Conservation (phyloP, 2,329 filamentous ascomycete species). For the Arthroderma uncinatum region DNA sequence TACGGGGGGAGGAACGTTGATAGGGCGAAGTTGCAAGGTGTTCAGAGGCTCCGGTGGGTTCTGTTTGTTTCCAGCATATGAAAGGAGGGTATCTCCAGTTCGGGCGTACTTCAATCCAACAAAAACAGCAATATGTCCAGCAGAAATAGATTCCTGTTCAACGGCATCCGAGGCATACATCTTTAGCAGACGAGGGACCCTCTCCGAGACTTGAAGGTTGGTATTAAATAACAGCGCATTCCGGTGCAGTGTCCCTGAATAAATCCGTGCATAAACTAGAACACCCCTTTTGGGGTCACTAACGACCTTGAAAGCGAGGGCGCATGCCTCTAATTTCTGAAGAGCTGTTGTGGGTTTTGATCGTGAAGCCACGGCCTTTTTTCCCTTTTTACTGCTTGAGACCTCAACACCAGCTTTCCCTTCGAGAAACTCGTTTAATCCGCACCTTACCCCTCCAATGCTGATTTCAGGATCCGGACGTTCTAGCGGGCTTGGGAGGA, state of each 20-base stretch:
- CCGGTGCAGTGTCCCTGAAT: slow-evolving; percentile 67
- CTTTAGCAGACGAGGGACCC: slow-evolving; percentile 68
- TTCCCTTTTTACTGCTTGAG: slow-evolving; percentile 32
- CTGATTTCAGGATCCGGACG: slow-evolving; percentile 68
- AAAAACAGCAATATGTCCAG: slow-evolving; percentile 90
- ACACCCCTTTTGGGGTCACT: slow-evolving; percentile 77
- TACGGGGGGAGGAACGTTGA: slow-evolving; percentile 81
- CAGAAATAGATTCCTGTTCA: slow-evolving; percentile 66
- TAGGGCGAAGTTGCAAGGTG: slow-evolving; percentile 71
- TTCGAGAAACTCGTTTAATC: slow-evolving; percentile 40
- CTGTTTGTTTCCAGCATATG: slow-evolving; percentile 54
- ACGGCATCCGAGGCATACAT: slow-evolving; percentile 84
- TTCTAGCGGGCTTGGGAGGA: slow-evolving; percentile 73
- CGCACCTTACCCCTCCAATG: slow-evolving; percentile 47
- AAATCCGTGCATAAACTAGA: slow-evolving; percentile 83
- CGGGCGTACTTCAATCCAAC: slow-evolving; percentile 81
- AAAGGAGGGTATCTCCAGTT: slow-evolving; percentile 83
- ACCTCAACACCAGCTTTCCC: slow-evolving; percentile 35
- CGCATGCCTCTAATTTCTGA: slow-evolving; percentile 57
- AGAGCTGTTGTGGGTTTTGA: slow-evolving; percentile 38
- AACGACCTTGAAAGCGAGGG: slow-evolving; percentile 82
- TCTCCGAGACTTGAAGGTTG: slow-evolving; percentile 65
- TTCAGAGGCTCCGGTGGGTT: slow-evolving; percentile 58
- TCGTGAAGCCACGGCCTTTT: slow-evolving; percentile 30
- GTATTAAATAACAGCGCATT: slow-evolving; percentile 78